Conservation (phyloP, 805 yeast genomes). For the Sugiyamaella boreocaroliniensis region DNA sequence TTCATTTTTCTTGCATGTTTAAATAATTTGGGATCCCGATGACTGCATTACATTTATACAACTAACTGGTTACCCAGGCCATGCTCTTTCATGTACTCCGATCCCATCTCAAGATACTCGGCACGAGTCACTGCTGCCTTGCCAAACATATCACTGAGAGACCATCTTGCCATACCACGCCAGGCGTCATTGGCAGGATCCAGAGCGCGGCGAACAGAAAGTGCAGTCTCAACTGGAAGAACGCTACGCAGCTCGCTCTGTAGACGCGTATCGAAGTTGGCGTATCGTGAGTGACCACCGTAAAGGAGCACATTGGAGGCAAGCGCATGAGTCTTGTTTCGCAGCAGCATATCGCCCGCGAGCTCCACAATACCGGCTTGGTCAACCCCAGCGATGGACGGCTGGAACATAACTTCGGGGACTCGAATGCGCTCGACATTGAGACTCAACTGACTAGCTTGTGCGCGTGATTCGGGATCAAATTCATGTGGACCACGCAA, state of each 20-base stretch:
- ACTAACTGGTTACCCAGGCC: slow-evolving; percentile 53
- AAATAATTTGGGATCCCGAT: not conserved
- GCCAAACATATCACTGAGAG: slow-evolving; percentile 42
- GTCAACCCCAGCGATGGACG: slow-evolving; percentile 88
- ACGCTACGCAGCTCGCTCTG: slow-evolving; percentile 58
- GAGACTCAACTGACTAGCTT: slow-evolving; percentile 83
- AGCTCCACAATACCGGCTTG: slow-evolving; percentile 91
- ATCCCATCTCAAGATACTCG: slow-evolving; percentile 84
- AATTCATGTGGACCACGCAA: slow-evolving; percentile 85
- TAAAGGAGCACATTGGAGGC: slow-evolving; percentile 65
- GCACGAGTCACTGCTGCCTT: slow-evolving; percentile 50
- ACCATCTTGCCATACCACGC: slow-evolving; percentile 89
- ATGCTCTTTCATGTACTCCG: slow-evolving; percentile 84
- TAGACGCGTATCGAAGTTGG: slow-evolving; percentile 63
- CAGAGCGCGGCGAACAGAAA: slow-evolving; percentile 54
- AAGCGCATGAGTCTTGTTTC: slow-evolving; percentile 44
- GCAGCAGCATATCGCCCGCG: slow-evolving; percentile 55
- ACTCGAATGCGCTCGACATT: slow-evolving; percentile 87
- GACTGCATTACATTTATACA: not conserved
- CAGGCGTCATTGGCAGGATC: slow-evolving; percentile 80
- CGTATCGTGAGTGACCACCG: slow-evolving; percentile 73
- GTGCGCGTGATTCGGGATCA: slow-evolving; percentile 74
- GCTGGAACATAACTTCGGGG: slow-evolving; percentile 89
- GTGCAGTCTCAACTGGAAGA: slow-evolving; percentile 59
- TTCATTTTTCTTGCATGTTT: no score